These are phyloP conservation scores for Trichoderma sp. DNA, from an alignment of 2,329 filamentous ascomycete genomes.

Conservation along the genomic window DNA sequence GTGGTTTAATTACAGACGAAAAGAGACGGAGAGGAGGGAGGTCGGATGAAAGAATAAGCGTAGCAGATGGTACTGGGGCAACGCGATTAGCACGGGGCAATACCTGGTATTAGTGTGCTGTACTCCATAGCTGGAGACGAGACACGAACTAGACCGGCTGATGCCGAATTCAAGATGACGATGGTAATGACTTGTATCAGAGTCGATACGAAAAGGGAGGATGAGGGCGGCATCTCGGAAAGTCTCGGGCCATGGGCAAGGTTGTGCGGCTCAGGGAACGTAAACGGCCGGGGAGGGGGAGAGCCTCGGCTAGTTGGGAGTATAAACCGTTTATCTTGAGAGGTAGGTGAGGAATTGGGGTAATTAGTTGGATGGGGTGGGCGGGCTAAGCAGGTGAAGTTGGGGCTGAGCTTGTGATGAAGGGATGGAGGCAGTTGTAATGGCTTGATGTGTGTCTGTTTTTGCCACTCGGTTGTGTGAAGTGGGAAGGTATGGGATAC, in stretches of 20 bases:
- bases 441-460: background rate
- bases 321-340: too few relatives aligned
- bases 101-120: too few relatives aligned
- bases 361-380: too few relatives aligned
- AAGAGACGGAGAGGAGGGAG: background rate
- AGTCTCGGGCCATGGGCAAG: slow-evolving; percentile 17
- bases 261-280: background rate
- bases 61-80: background rate
- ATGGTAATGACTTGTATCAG: too few relatives aligned
- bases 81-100: background rate
- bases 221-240: slow-evolving; percentile 8
- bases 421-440: background rate
- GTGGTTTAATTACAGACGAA: background rate
- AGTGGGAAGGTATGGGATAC: background rate
- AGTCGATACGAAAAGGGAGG: background rate
- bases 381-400: background rate
- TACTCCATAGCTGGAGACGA: too few relatives aligned
- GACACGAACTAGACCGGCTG: too few relatives aligned
- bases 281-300: background rate
- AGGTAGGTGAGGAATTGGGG: too few relatives aligned
- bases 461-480: background rate
- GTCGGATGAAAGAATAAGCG: slow-evolving; percentile 27
- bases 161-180: too few relatives aligned
- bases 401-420: background rate
- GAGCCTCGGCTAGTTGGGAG: background rate